Evolutionary conservation across 2,329 filamentous ascomycete species (phyloP).

Genomic region (Alternaria metachromatica): DNA sequence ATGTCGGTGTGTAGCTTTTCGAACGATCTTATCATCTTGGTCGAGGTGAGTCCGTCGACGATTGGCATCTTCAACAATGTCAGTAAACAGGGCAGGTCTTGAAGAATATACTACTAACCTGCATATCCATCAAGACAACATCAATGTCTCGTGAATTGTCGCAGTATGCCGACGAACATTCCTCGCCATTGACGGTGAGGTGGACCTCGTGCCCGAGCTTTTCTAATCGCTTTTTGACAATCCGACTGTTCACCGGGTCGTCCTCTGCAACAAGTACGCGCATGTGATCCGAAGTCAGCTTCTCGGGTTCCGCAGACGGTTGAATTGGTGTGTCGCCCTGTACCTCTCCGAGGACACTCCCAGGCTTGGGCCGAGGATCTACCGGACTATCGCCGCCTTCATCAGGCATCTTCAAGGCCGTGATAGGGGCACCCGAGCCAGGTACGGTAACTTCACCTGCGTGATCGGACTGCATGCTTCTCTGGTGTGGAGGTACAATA

Average conservation of each 20-base stretch:
- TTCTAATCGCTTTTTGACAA: constrained; percentile 79
- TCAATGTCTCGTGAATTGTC: constrained; percentile 71
- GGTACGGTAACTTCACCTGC: constrained; percentile 50
- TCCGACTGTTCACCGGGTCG: constrained; percentile 84
- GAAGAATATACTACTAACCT: constrained; percentile 62
- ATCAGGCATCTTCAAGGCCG: constrained; percentile 57
- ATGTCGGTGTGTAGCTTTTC: constrained; percentile 64
- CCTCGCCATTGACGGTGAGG: constrained; percentile 81
- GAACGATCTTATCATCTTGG: constrained; percentile 80
- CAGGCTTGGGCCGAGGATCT: constrained; percentile 15
- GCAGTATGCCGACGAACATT: constrained; percentile 75
- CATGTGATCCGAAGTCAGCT: constrained; percentile 55
- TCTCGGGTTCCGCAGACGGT: constrained; percentile 12
- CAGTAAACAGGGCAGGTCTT: background rate
- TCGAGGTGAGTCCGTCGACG: constrained; percentile 80
- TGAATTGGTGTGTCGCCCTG: constrained; percentile 23
- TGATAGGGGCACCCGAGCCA: constrained; percentile 53
- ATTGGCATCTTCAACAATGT: constrained; percentile 77
- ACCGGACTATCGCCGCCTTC: constrained; percentile 33
- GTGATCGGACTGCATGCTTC: constrained; percentile 53
- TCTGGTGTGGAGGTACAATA: constrained; percentile 34
- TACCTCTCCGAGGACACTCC: constrained; percentile 41
- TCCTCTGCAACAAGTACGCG: constrained; percentile 83
- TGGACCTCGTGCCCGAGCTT: constrained; percentile 75
- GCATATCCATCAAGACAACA: constrained; percentile 90